A percentile compares a stretch with the other conserved stretches of the same genome.
These are phyloP conservation scores for Picea mariana DNA, from an alignment of 83 land plant genomes.

Conservation along the genomic window DNA sequence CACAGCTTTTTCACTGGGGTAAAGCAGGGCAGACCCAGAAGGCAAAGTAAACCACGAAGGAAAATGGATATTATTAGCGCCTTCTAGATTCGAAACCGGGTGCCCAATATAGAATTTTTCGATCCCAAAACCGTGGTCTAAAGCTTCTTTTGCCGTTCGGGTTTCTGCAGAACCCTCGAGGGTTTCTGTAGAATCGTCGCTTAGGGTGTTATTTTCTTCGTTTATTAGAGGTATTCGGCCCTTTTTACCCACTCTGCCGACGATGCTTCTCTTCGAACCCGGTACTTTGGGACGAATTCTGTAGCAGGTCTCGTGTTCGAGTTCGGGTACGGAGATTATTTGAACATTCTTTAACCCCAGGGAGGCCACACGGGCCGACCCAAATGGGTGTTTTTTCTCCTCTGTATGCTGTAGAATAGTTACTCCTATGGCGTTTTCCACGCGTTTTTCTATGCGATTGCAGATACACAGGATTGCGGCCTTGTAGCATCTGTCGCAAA, in stretches of 20 bases:
- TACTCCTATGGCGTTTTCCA: slow-evolving; percentile 51
- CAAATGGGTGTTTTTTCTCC: slow-evolving; percentile 76
- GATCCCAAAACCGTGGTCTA: slow-evolving; percentile 41
- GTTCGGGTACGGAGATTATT: slow-evolving; percentile 56
- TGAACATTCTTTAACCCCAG: slow-evolving; percentile 71
- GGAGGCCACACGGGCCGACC: slow-evolving; percentile 28
- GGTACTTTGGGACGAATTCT: slow-evolving; percentile 37
- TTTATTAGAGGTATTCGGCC: neutral
- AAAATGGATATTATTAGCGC: slow-evolving; percentile 31
- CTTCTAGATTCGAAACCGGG: no score
- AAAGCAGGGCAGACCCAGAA: slow-evolving; percentile 65
- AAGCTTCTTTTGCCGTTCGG: neutral
- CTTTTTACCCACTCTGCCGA: slow-evolving; percentile 27
- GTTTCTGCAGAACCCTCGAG: neutral
- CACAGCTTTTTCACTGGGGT: neutral
- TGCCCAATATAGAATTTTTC: slow-evolving; percentile 27
- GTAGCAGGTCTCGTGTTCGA: slow-evolving; percentile 30
- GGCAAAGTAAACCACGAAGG: slow-evolving; percentile 36
- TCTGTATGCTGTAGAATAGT: slow-evolving; percentile 75
- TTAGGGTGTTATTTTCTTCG: neutral
- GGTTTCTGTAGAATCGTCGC: neutral
- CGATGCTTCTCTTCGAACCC: slow-evolving; percentile 32
- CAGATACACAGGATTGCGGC: slow-evolving; percentile 43
- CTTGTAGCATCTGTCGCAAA: slow-evolving; percentile 72
- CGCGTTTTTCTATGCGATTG: slow-evolving; percentile 36